Base-by-base conservation (phyloP, 495 filamentous ascomycete species). In the Platismatia glauca region DNA sequence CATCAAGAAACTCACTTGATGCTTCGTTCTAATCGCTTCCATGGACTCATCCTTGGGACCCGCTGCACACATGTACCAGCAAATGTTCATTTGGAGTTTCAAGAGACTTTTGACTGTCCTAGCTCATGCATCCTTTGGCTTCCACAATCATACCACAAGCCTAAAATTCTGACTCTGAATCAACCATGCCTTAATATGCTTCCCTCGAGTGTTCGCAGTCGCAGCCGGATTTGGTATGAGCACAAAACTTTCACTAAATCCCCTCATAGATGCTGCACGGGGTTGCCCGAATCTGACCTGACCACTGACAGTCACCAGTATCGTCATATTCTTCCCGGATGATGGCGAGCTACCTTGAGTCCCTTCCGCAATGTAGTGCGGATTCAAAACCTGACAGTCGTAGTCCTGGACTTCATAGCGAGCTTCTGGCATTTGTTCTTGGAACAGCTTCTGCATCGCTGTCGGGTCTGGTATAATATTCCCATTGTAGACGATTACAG, bases 141-240 rank as follows among this genome's bases (percentile, higher is more conserved):
- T 7, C 13, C 4, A n/a, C 9, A 24, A 55, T 81, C 70, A 82
- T 60, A 80, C 79, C n/a, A 82, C 79, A 15, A 82, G 70, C 24
- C 87, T 79, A 66, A 90, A 91, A 56, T 83, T 90, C 74, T 92
- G 88, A 57, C 81, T 89, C 62, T 84, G 80, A 56, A 92, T 84
- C 41, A 92, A 71, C 82, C 85, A 91, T 41, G 76, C 77, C 62
- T 74, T 78, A 41, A 61, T 63, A 52, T 66, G 59, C 60, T 71
- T 69, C 60, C 70, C 73, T 55, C 77, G 78, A 61, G 77, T 73
- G 34, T 74, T 75, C 38, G 66, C 75, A 22, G 79, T 76, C 18
- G 78, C 73, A 27, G 85, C 81, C 66, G 81, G 81, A 69, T 92
- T 91, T 27, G 90, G 90, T 35, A 92, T 86, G 48, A 95, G 73